Evolutionary conservation across 169 alveolate genomes (phyloP), one percentile per base, ranked within the genome.

Genomic region (Cryptosporidium viatorum): DNA sequence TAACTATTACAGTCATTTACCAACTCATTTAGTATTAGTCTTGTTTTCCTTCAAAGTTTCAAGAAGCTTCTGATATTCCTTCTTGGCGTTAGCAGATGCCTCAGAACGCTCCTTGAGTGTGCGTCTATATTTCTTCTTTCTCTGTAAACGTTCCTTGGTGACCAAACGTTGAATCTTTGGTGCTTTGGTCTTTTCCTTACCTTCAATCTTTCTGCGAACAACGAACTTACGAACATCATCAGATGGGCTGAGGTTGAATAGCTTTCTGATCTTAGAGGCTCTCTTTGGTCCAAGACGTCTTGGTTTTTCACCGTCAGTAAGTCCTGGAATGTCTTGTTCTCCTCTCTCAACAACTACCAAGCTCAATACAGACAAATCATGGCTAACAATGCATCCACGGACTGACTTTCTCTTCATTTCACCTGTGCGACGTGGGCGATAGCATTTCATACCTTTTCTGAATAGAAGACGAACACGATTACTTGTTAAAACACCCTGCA

Each of bases 221-320:
- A 98, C 99, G 95, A 93, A 97, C 94, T 96, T 97, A 84, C 99
- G 95, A 59, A 97, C 99, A 87, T 98, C 99, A 70, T 97, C 99
- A 23, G 94, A 89, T 84, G 94, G 95, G 87, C 94, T 95, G 84
- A 98, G 95, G 87, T 98, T 98, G 92, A 98, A 98, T 84, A 98
- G 93, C 94, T 97, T 99, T 91, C 99, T 97, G 91, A 99, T 98
- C 92, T 96, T 96, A 85, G 95, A 92, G 70, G 99, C 99, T 95
- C 99, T 96, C 98, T 99, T 99, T n/a, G 99, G 99, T 23, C 99
- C 99, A 68, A 98, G 94, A 86, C 99, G 97, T 85, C 99, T 96
- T 26, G 99, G 99, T 68, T 93, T 95, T 74, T 96, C 96, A 60
- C 93, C 98, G 70, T 97, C 99, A 65, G 99, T 99, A 91, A 99